Evolutionary conservation across 2,329 filamentous ascomycete species (phyloP).

Genomic region (Geosmithia putterillii): DNA sequence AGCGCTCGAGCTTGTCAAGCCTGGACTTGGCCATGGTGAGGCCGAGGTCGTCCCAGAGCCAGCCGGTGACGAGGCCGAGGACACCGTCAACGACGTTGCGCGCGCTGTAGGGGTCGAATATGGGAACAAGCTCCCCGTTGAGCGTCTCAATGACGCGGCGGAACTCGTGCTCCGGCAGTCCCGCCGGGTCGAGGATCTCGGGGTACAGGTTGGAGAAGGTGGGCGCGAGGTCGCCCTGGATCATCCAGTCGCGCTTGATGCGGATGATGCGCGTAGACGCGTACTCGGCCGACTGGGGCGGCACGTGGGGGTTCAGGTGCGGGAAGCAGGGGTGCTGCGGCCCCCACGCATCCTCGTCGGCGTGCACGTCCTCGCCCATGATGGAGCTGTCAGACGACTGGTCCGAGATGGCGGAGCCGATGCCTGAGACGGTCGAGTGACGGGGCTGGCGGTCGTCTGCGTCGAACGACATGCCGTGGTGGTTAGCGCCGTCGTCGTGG

Average conservation of each 20-base stretch:
- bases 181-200: constrained; percentile 78
- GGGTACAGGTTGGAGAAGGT: constrained; percentile 94
- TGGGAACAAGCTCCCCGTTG: constrained; percentile 63
- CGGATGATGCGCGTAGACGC: constrained; percentile 78
- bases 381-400: constrained; percentile 47
- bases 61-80: constrained; percentile 74
- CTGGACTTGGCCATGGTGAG: constrained; percentile 63
- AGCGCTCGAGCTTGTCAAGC: constrained; percentile 59
- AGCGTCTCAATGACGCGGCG: constrained; percentile 68
- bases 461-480: constrained; percentile 28
- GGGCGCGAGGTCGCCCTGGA: constrained; percentile 79
- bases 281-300: constrained; percentile 62
- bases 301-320: constrained; percentile 85
- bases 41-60: constrained; percentile 89
- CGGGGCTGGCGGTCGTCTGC: constrained; percentile 30
- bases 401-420: constrained; percentile 42
- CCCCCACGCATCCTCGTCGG: constrained; percentile 75
- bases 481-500: constrained; percentile 13
- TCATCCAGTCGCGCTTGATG: constrained; percentile 82
- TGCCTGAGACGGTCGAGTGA: constrained; percentile 36
- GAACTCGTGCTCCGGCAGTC: constrained; percentile 78
- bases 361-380: constrained; percentile 51
- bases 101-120: constrained; percentile 66
- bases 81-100: constrained; percentile 71
- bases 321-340: constrained; percentile 90